Evolutionary conservation across 164 flowering plant species (phyloP), one percentile per base, ranked within the genome.

Genomic region (Vitis rupestris): DNA sequence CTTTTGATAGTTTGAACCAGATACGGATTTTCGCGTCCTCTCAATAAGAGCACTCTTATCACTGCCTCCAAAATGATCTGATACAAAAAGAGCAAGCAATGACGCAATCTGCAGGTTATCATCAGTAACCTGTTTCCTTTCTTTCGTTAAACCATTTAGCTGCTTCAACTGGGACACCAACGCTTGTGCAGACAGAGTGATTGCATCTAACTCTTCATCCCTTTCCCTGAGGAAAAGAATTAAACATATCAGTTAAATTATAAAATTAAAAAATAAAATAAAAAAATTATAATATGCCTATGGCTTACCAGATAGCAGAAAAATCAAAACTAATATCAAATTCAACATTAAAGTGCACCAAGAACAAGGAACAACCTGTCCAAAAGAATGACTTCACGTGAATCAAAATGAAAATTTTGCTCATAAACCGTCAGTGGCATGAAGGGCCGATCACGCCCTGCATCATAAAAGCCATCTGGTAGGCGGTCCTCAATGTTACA

Each of bases 391-490:
- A 95, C 93, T 86, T 95, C 99, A 77, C 98, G 99, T 59, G 97
- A 87, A 48, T 84, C 84, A 60, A 82, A 81, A 67, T 78, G 82
- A 62, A 79, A 61, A 69, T 69, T 75, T 67, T 86, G 70, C 70
- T 95, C 98, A 83, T 90, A 95, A 69, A 69, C 80, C 37, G 69
- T 68, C 31, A 93, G 72, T 15, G 90, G 75, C 94, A 84, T 83
- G 66, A 93, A 95, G 57, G 99, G 97, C 2, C 93, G 82, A 75
- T 89, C 97, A 65, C 97, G 92, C 8, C 99, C 99, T 8, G 97
- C 97, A 82, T 95, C 99, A 86, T 90, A 95, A 77, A 95, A 95
- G 4, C 99, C 98, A 84, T 95, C 99, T 59, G 91, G 87, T 52
- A 95, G 74, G 74, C 54, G 78, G 77, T 95, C 99, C 66, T 83